Evolutionary conservation across 257 asterid genomes (phyloP), one percentile per base, ranked within the genome.

Genomic region (Fraxinus anomala): DNA sequence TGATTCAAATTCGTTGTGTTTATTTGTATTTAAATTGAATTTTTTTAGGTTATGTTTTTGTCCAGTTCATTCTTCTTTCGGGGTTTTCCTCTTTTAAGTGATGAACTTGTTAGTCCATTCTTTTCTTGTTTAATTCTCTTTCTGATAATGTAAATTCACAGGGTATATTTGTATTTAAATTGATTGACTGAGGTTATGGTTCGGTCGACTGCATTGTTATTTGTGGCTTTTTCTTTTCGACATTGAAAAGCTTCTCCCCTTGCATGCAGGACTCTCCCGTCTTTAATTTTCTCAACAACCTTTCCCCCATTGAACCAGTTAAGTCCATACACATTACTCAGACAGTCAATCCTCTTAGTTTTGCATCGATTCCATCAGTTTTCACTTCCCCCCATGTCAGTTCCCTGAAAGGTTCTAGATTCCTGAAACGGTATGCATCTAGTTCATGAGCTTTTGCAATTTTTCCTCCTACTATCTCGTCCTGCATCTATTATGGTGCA

Each of bases 211-310:
- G 68, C 68, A 39, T 23, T 49, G 21, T 73, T 47, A 39, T 49
- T 11, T 73, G 26, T 42, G 26, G 1, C 2, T 37, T 54, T 30
- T 42, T 42, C 49, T 40, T 42, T 42, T 42, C 17, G 16, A 42
- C 49, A 10, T 42, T 42, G 49, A 42, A 42, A 1, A 8, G 44
- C 31, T 37, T 14, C 40, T 66, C 66, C 13, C 13, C 1, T 59
- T 24, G 28, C 73, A 19, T 85, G 87, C 94, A 95, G 99, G 98
- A 95, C 59, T 95, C 98, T 4, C 99, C 99, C 0, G 86, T 95
- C 47, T 91, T 82, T 73, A 89, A 72, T 71, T 95, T 90, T 76
- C 88, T 95, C 75, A 93, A 93, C 87, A 88, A 59, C 75, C 99
- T 95, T 72, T 95, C 99, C 8, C 99, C 99, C 1, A 93, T 95